Evolutionary conservation across 1,284 basidiomycete genomes (phyloP), one percentile per base, ranked within the genome.

Genomic region (Caloboletus firmus): DNA sequence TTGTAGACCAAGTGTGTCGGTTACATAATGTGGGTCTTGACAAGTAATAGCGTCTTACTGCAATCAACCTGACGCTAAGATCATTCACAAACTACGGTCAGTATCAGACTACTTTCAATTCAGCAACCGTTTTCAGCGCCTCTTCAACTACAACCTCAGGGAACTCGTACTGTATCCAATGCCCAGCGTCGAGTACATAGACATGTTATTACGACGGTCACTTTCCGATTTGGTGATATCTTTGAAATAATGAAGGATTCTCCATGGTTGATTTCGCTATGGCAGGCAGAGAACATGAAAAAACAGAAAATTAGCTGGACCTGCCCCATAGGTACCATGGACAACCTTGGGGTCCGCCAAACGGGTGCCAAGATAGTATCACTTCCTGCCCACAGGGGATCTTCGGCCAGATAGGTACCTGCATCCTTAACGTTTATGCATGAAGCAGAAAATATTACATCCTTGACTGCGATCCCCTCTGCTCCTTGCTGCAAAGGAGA

Each of bases 131-230:
- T 31, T 61, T 46, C 35, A 54, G 12, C 28, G 55, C 55, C 39
- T 59, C 62, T 15, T 53, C 50, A 18, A 60, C 39, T 11, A 62
- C 54, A 34, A 51, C 36, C 17, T 49, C 48, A 18, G 52, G 58
- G 18, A 52, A 51, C 9, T 63, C 58, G 11, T 51, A 45, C 28
- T 60, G 60, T 20, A 52, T 64, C 60, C 60, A 62, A 40, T 64
- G 60, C n/a, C 56, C 45, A 3, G 62, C 51, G 28, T 47, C 32
- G 15, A 48, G 45, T 26, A 60, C 49, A 35, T 51, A 13, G 18
- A 58, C 51, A 17, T 44, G 28, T 41, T 52, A 52, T 46, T 20
- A 58, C 28, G 11, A 62, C 28, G 7, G 45, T 28, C 57, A 58
- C 44, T 48, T 22, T 47, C 46, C 46, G 30, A 6, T 24, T 28